These are phyloP conservation scores for Gossypium ekmanianum DNA, from an alignment of 345 rosid species.

Conservation along the genomic window DNA sequence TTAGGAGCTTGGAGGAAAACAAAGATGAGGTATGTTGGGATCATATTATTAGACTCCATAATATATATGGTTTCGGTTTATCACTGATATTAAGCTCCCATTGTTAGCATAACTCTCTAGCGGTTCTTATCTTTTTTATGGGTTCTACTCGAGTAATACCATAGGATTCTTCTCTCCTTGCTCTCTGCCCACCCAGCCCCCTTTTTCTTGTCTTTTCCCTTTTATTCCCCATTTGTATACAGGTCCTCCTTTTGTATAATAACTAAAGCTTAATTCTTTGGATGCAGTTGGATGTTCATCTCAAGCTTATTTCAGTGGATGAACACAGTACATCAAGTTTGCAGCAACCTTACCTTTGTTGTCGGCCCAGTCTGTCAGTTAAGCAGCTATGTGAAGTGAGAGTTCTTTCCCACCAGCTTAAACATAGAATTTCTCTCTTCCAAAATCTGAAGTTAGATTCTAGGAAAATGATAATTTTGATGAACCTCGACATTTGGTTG, in stretches of 20 bases:
- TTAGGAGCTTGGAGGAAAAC: slow-evolving; percentile 56
- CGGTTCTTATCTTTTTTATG: slow-evolving; percentile 11
- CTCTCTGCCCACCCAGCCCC: not conserved
- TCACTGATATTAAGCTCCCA: slow-evolving; percentile 10
- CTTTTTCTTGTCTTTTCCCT: not conserved
- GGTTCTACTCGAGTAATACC: not conserved
- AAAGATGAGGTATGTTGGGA: slow-evolving; percentile 53
- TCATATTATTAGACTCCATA: slow-evolving; percentile 10
- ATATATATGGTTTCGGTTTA: slow-evolving; percentile 9
- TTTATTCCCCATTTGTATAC: not conserved
- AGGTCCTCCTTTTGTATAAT: not conserved
- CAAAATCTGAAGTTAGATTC: not conserved
- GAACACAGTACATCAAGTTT: slow-evolving; percentile 50
- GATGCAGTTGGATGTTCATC: slow-evolving; percentile 63
- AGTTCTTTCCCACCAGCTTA: slow-evolving; percentile 27
- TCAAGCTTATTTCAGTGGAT: slow-evolving; percentile 74
- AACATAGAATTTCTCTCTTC: not conserved
- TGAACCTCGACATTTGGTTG: not conserved
- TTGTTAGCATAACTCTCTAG: not conserved
- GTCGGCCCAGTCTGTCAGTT: slow-evolving; percentile 63
- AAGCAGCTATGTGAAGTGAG: slow-evolving; percentile 83
- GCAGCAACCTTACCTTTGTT: slow-evolving; percentile 73
- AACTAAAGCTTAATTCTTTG: slow-evolving; percentile 14
- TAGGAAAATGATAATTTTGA: not conserved
- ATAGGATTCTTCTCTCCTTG: not conserved